These are phyloP conservation scores for Lithospermum erythrorhizon DNA, from an alignment of 257 asterid species.

Conservation along the genomic window DNA sequence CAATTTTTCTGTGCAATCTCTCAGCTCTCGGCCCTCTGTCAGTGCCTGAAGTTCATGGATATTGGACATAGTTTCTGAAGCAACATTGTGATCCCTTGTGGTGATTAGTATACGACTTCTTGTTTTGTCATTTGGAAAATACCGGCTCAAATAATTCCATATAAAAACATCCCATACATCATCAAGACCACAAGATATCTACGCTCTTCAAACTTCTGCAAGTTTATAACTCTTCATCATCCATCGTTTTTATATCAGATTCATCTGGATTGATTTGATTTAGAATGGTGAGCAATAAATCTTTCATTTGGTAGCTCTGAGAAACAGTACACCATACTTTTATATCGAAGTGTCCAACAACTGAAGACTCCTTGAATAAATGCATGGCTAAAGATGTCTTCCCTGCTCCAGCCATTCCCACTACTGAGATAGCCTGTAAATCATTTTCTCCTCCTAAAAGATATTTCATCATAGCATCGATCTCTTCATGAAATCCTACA, in stretches of 20 bases:
- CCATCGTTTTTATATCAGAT: too few relatives aligned
- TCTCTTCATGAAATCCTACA: too few relatives aligned
- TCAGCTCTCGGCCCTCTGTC: conserved; percentile 1
- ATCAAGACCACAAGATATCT: conserved; percentile 13
- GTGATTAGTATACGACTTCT: conserved; percentile 13
- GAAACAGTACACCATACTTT: conserved; percentile 1
- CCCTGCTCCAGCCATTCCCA: too few relatives aligned
- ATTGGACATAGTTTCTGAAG: not conserved
- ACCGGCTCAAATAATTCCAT: not conserved
- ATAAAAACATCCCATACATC: conserved; percentile 5
- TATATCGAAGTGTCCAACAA: too few relatives aligned
- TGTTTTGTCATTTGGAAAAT: not conserved
- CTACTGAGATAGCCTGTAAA: too few relatives aligned
- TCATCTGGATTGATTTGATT: too few relatives aligned
- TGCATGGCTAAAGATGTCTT: too few relatives aligned
- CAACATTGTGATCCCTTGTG: not conserved
- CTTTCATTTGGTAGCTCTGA: not conserved
- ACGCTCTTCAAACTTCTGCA: not conserved
- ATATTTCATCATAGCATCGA: too few relatives aligned
- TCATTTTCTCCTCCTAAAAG: too few relatives aligned
- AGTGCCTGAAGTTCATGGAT: not conserved
- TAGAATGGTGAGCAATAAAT: not conserved
- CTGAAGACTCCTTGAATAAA: too few relatives aligned
- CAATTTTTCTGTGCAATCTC: not conserved
- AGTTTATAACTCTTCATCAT: too few relatives aligned